Percentiles rank a stretch among this genome's conserved stretches.
Evolutionary conservation across 1,284 basidiomycete genomes (phyloP).

Genomic region (Rhodotorula glutinis): DNA sequence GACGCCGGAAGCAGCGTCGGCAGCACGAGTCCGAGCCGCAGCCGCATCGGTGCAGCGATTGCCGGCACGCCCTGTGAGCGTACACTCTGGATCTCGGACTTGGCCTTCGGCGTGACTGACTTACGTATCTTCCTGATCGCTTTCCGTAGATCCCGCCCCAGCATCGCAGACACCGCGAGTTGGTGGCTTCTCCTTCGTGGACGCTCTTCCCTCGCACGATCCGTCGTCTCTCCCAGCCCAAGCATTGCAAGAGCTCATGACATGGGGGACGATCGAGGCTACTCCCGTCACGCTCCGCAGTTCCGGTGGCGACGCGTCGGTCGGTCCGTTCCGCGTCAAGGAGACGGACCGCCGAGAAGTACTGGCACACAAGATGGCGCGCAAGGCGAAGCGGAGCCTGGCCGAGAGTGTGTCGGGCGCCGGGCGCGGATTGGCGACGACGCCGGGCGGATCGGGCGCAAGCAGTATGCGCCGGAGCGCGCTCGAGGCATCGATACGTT

Average conservation of each 20-base stretch:
- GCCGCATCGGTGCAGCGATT: slow-evolving; percentile 82
- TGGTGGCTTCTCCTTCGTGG: slow-evolving; percentile 67
- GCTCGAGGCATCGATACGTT: slow-evolving; percentile 2
- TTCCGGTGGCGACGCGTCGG: slow-evolving; percentile 25
- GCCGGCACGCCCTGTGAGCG: slow-evolving; percentile 58
- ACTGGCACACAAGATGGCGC: slow-evolving; percentile 72
- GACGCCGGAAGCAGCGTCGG: background rate
- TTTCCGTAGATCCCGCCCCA: slow-evolving; percentile 29
- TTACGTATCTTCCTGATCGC: too few relatives aligned
- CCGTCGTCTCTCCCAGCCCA: slow-evolving; percentile 69
- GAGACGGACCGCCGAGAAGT: slow-evolving; percentile 60
- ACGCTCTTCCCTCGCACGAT: slow-evolving; percentile 79
- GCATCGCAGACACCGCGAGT: slow-evolving; percentile 52
- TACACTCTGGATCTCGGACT: too few relatives aligned
- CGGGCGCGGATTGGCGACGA: slow-evolving; percentile 28
- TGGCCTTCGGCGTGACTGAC: too few relatives aligned
- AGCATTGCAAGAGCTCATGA: slow-evolving; percentile 83
- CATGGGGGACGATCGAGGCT: slow-evolving; percentile 81
- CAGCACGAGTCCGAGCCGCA: slow-evolving; percentile 64
- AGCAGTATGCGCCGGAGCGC: slow-evolving; percentile 46
- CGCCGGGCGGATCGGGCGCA: slow-evolving; percentile 54
- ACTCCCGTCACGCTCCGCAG: slow-evolving; percentile 78
- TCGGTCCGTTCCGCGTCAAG: slow-evolving; percentile 43
- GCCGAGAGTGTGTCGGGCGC: slow-evolving; percentile 45
- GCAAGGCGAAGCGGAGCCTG: slow-evolving; percentile 51